Evolutionary conservation across 2,329 filamentous ascomycete genomes (phyloP).

Genomic region (Exophiala mesophila): DNA sequence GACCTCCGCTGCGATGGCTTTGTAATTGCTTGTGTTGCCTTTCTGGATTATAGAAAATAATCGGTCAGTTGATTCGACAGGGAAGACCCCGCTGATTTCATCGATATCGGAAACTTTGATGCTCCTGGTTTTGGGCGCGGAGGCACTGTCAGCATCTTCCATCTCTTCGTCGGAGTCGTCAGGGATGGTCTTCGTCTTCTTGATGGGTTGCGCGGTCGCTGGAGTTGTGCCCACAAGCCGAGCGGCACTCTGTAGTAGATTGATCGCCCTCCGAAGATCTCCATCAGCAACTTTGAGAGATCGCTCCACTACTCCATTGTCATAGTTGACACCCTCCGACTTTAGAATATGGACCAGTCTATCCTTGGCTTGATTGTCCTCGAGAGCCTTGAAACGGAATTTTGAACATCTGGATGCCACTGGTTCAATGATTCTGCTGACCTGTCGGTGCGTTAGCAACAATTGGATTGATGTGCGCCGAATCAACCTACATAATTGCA

Average conservation of each 20-base stretch:
- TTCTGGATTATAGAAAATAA: slow-evolving; percentile 56
- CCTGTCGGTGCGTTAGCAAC: neutral
- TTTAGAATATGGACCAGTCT: slow-evolving; percentile 77
- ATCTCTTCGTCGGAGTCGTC: slow-evolving; percentile 59
- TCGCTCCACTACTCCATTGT: slow-evolving; percentile 73
- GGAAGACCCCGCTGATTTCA: slow-evolving; percentile 95
- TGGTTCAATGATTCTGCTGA: slow-evolving; percentile 91
- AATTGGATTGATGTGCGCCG: neutral
- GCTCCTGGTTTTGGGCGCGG: slow-evolving; percentile 35
- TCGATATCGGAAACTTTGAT: slow-evolving; percentile 79
- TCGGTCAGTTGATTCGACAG: slow-evolving; percentile 63
- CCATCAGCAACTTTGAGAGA: slow-evolving; percentile 86
- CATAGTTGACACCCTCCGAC: slow-evolving; percentile 69
- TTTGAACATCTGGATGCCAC: slow-evolving; percentile 90
- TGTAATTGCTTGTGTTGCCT: slow-evolving; percentile 72
- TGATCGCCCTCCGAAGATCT: slow-evolving; percentile 93
- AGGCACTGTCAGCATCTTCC: slow-evolving; percentile 46
- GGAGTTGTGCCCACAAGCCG: slow-evolving; percentile 66
- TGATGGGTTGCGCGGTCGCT: slow-evolving; percentile 31
- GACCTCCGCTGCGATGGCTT: slow-evolving; percentile 69
- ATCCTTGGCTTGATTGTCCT: slow-evolving; percentile 74
- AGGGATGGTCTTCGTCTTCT: slow-evolving; percentile 38
- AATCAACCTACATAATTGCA: slow-evolving; percentile 77
- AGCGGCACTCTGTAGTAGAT: slow-evolving; percentile 91
- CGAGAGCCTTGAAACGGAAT: slow-evolving; percentile 93